Base-by-base conservation (phyloP, 148 eudicot species). In the Fagopyrum esculentum region DNA sequence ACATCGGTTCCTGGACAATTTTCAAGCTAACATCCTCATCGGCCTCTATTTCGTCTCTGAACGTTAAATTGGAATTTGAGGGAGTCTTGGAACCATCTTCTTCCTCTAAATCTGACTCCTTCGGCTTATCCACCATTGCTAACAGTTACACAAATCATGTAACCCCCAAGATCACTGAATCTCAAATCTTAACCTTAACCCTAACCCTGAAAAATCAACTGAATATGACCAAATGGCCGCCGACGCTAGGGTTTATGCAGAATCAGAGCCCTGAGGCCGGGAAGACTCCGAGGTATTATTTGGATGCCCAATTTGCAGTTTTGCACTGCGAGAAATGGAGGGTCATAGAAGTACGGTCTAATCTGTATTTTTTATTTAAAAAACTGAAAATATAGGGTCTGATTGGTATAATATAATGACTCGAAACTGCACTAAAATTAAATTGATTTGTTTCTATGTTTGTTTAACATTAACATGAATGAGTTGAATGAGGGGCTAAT, bases 11-110 rank as follows among this genome's bases (percentile, higher is more conserved):
- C 59, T 86, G 79, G 19, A 94, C 88, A 69, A 94, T 90, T 79
- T 84, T 90, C 74, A 92, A 87, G 77, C 93, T 90, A 79, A 89
- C 79, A 77, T 92, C 98, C 60, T 94, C 97, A 71, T 92, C 86
- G 6, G 90, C 98, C 59, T 84, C 97, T 6, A 78, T 89, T 13
- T 89, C 94, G 9, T 90, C 93, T 57, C 64, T 57, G 69, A 50
- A 47, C 17, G 43, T 48, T 8, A 69, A 45, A 4, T 52, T 44
- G 0, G 59, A 57, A 9, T 55, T 59, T 11, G 69, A 47, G 48
- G 5, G 44, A 12, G 52, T 49, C 11, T 49, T 49, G 52, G 8
- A 56, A 57, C 10, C 63, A 35, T 57, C 35, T 10, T 22, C 64
- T 57, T 57, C 63, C 63, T 1, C 30, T 30, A 7, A 19, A 19